phyloP scores from a whole-genome alignment of 2,329 filamentous ascomycete species.

The Chalara sp. region DNA sequence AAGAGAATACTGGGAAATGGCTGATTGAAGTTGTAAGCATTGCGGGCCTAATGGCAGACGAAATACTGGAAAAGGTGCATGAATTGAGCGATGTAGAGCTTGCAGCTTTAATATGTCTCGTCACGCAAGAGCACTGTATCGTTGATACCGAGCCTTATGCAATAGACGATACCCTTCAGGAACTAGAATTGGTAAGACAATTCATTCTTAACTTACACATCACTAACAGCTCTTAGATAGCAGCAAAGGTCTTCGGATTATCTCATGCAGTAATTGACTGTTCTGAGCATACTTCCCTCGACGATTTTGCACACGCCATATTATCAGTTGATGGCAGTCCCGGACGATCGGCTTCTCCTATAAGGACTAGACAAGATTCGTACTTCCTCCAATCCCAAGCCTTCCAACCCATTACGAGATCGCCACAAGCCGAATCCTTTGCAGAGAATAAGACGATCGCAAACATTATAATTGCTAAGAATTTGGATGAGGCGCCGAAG shows the following conservation, averaged over 20 bases:
- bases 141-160: slow-evolving; percentile 62
- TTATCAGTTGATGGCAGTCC: slow-evolving; percentile 19
- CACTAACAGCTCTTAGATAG: slow-evolving; percentile 43
- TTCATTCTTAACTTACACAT: background rate
- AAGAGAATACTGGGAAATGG: slow-evolving; percentile 13
- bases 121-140: slow-evolving; percentile 80
- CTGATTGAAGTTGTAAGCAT: slow-evolving; percentile 3
- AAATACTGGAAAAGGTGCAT: slow-evolving; percentile 63
- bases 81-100: slow-evolving; percentile 82
- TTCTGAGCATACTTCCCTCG: slow-evolving; percentile 64
- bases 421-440: slow-evolving; percentile 27
- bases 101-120: slow-evolving; percentile 73
- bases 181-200: slow-evolving; percentile 59
- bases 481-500: slow-evolving; percentile 67
- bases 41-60: slow-evolving; percentile 48
- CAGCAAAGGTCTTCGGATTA: slow-evolving; percentile 65
- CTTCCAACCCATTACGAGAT: slow-evolving; percentile 22
- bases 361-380: slow-evolving; percentile 24
- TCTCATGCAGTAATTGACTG: slow-evolving; percentile 66
- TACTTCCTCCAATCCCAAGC: slow-evolving; percentile 24
- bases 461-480: slow-evolving; percentile 75
- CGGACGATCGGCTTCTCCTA: slow-evolving; percentile 19
- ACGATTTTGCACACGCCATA: slow-evolving; percentile 72
- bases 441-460: slow-evolving; percentile 54
- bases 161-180: slow-evolving; percentile 63